Evolutionary conservation across 2,329 filamentous ascomycete genomes (phyloP), one percentile per base, ranked within the genome.

Genomic region (Aureobasidium mangrovei): DNA sequence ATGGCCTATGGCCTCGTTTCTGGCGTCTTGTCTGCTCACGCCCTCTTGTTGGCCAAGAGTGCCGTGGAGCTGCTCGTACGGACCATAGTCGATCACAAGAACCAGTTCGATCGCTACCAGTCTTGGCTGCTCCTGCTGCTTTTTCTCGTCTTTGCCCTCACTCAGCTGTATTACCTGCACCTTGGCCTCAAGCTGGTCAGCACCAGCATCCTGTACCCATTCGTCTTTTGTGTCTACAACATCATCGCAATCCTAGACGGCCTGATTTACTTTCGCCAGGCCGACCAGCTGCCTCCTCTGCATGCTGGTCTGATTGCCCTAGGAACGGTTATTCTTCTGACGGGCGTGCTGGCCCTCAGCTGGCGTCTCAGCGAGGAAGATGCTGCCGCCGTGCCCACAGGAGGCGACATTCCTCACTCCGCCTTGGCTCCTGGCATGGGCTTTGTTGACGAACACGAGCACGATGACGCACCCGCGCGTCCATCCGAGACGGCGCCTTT

Each of bases 171-270:
- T 72, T 97, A 94, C 70, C 81, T 98, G 57, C 93, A 98, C 67
- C 82, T 88, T 41, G 93, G 93, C 52, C 78, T 98, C 59, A 95
- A 95, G 71, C 79, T 98, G 51, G 90, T 94, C 69, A 96, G 91
- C 53, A 97, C 93, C 26, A 95, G 89, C 64, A 86, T 97, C 58
- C 78, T 98, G 61, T 98, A 98, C 70, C 93, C 93, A 4, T 84
- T 97, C 62, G 91, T 97, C 38, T 98, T 98, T 72, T 98, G 93
- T 77, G 83, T 97, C 60, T 98, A 97, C 78, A 98, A 98, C 76
- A 95, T 98, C 65, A 91, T 97, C 65, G 93, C 93, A 60, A 98
- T 98, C 62, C 76, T 97, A 61, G 93, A 98, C 70, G 93, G 93
- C 32, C 78, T 98, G 61, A 95, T 98, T 63, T 98, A 97, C 72